These are phyloP conservation scores for Cyclostephanos invisitatus DNA, from an alignment of 108 stramenopile species.

Conservation along the genomic window DNA sequence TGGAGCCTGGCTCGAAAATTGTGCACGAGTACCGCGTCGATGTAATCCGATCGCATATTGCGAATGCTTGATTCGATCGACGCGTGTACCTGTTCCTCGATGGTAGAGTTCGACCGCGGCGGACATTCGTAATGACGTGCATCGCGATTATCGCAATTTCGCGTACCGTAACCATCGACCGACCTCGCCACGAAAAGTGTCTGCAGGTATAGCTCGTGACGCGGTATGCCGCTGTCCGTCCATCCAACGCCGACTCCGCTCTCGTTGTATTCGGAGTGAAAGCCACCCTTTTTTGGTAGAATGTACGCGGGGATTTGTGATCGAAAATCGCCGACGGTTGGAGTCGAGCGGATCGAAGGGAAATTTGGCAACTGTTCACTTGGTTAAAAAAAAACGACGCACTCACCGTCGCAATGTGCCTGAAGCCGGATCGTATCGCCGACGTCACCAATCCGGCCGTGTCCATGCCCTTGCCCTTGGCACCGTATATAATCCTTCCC, in stretches of 20 bases:
- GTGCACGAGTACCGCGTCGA: constrained; percentile 50
- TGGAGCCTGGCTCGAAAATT: constrained; percentile 51
- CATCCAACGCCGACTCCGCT: constrained; percentile 46
- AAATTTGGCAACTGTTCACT: no score
- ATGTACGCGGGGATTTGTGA: neutral
- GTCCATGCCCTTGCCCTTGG: constrained; percentile 31
- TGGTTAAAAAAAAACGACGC: neutral
- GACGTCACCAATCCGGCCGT: constrained; percentile 30
- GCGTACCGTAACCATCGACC: constrained; percentile 19
- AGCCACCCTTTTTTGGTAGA: constrained; percentile 34
- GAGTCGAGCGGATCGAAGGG: neutral
- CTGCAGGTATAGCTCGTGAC: constrained; percentile 47
- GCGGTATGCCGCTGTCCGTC: constrained; percentile 39
- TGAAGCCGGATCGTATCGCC: constrained; percentile 44
- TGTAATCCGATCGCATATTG: constrained; percentile 42
- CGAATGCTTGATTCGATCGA: constrained; percentile 35
- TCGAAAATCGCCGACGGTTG: neutral
- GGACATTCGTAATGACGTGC: constrained; percentile 8
- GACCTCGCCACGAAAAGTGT: constrained; percentile 42
- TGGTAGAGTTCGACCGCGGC: constrained; percentile 15
- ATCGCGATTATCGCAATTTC: constrained; percentile 11
- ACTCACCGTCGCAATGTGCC: constrained; percentile 46
- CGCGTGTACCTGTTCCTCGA: constrained; percentile 49
- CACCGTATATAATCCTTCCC: constrained; percentile 31
- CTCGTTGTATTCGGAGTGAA: constrained; percentile 50